Conservation (phyloP, 108 stramenopile genomes). For the Pseudonitzschia multiseries region DNA sequence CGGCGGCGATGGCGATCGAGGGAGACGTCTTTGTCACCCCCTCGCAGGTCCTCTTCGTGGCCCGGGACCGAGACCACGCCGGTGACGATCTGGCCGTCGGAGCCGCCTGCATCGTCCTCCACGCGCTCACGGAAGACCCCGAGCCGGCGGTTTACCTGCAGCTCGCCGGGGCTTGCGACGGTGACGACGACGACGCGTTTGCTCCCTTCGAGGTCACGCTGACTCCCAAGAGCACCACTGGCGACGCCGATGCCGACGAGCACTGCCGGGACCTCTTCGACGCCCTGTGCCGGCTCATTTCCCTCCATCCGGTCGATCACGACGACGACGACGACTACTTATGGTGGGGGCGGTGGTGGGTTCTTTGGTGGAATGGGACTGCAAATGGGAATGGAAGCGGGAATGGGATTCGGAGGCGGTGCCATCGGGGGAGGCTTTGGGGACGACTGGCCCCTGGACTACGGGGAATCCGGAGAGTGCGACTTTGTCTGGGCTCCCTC, state of each 20-base stretch:
- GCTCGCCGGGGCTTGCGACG: slow-evolving; percentile 7
- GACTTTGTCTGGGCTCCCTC: slow-evolving; percentile 42
- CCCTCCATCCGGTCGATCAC: slow-evolving; percentile 53
- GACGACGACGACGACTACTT: slow-evolving; percentile 46
- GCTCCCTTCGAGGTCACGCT: slow-evolving; percentile 49
- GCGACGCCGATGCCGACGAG: slow-evolving; percentile 2
- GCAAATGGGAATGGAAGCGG: too few species aligned
- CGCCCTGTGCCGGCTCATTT: slow-evolving; percentile 60
- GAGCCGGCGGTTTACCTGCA: slow-evolving; percentile 40
- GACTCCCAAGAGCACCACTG: slow-evolving; percentile 25
- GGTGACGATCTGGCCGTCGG: slow-evolving; percentile 58
- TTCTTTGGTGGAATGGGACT: neutral
- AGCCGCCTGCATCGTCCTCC: slow-evolving; percentile 67
- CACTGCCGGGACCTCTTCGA: slow-evolving; percentile 58
- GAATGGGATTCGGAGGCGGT: too few species aligned
- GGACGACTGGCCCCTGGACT: neutral
- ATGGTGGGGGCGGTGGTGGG: neutral
- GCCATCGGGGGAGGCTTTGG: neutral
- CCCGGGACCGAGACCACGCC: neutral
- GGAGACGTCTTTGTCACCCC: slow-evolving; percentile 29
- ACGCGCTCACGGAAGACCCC: slow-evolving; percentile 61
- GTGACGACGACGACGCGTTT: neutral
- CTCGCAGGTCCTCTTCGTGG: slow-evolving; percentile 37
- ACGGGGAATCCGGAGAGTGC: slow-evolving; percentile 30
- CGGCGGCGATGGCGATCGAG: neutral